Evolutionary conservation across 768 basidiomycete genomes (phyloP).

Genomic region (Tylopilus vinaceipallidus): DNA sequence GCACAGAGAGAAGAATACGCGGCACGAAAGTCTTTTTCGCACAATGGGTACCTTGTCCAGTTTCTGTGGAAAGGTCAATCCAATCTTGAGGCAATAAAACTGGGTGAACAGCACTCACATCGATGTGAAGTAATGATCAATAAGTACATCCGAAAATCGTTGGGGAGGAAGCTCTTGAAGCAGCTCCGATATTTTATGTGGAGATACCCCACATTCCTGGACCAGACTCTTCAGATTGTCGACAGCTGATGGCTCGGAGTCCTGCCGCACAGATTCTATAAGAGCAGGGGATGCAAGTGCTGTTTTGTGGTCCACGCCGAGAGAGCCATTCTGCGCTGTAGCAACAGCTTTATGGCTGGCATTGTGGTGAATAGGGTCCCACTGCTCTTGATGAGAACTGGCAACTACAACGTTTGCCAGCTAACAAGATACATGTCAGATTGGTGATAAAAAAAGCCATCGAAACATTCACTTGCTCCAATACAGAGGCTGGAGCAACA

Average conservation of each 20-base stretch:
- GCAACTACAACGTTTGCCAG: slow-evolving; percentile 54
- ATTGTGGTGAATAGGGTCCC: slow-evolving; percentile 23
- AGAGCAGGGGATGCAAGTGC: slow-evolving; percentile 30
- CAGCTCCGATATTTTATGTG: slow-evolving; percentile 87
- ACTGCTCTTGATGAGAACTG: slow-evolving; percentile 30
- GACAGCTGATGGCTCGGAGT: slow-evolving; percentile 53
- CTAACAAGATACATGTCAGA: slow-evolving; percentile 35
- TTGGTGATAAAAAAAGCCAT: slow-evolving; percentile 9
- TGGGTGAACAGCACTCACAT: slow-evolving; percentile 48
- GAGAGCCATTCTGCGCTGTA: slow-evolving; percentile 23
- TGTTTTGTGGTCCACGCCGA: slow-evolving; percentile 27
- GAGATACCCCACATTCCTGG: slow-evolving; percentile 89
- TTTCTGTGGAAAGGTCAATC: slow-evolving; percentile 50
- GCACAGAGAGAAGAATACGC: slow-evolving; percentile 67
- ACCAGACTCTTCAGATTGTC: slow-evolving; percentile 85
- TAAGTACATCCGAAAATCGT: slow-evolving; percentile 68
- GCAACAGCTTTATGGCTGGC: slow-evolving; percentile 9
- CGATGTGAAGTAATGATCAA: slow-evolving; percentile 77
- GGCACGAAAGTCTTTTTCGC: slow-evolving; percentile 76
- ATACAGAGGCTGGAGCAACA: slow-evolving; percentile 72
- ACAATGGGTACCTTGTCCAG: slow-evolving; percentile 91
- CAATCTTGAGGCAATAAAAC: background rate
- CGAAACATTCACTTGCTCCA: slow-evolving; percentile 64
- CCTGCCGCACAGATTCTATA: slow-evolving; percentile 43
- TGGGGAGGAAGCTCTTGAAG: slow-evolving; percentile 84